These are phyloP conservation scores for Arachnomyces sp. DNA, from an alignment of 2,329 filamentous ascomycete species.

Conservation along the genomic window DNA sequence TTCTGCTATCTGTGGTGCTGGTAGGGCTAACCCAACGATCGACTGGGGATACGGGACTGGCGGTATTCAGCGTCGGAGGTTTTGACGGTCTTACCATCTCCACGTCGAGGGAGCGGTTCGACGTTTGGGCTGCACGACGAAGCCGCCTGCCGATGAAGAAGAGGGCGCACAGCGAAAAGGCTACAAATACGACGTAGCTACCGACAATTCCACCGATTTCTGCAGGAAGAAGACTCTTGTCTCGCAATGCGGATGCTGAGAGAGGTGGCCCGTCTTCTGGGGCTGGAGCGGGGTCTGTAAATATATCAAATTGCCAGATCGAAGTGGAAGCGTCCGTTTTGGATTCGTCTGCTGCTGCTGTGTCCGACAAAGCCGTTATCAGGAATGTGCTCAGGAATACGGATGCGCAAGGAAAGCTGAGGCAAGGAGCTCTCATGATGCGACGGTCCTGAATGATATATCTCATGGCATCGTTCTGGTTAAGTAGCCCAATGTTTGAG, in stretches of 20 bases:
- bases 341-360: background rate
- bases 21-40: constrained; percentile 13
- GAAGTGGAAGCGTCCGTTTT: constrained; percentile 2
- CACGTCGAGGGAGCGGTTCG: constrained; percentile 44
- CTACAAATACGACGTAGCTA: constrained; percentile 69
- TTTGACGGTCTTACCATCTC: constrained; percentile 47
- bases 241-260: constrained; percentile 50
- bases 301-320: constrained; percentile 35
- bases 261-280: constrained; percentile 53
- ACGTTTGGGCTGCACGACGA: constrained; percentile 43
- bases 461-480: too few relatives aligned
- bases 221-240: constrained; percentile 61
- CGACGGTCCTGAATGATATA: too few relatives aligned
- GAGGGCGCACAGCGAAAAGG: constrained; percentile 61
- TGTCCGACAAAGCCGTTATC: too few relatives aligned
- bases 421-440: too few relatives aligned
- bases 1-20: constrained; percentile 12
- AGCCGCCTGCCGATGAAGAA: constrained; percentile 53
- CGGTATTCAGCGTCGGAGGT: constrained; percentile 21
- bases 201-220: constrained; percentile 78
- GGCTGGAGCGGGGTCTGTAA: constrained; percentile 50
- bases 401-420: too few relatives aligned
- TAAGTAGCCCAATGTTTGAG: too few relatives aligned
- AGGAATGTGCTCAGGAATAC: too few relatives aligned
- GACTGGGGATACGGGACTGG: constrained; percentile 28